phyloP scores from a whole-genome alignment of 1,284 basidiomycete genomes.

The Ganoderma lucidum region DNA sequence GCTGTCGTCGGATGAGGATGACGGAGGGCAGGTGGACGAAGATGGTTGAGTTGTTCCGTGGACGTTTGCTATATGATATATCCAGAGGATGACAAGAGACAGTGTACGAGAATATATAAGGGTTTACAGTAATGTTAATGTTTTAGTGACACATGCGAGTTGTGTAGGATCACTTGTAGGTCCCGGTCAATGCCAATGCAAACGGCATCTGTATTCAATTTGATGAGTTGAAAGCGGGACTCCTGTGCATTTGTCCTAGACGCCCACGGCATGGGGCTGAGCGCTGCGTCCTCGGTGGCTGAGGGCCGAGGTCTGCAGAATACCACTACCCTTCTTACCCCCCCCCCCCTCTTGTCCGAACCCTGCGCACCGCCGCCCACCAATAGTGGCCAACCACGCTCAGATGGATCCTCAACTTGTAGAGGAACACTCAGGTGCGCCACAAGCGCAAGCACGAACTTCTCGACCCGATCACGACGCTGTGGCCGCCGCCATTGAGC shows the following conservation, averaged over 20 bases:
- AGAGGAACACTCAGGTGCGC: neutral
- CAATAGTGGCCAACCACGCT: neutral
- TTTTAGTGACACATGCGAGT: too few relatives aligned
- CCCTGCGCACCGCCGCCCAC: neutral
- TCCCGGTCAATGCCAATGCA: too few relatives aligned
- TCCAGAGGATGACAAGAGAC: too few relatives aligned
- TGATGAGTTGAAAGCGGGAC: too few relatives aligned
- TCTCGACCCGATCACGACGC: constrained; percentile 32
- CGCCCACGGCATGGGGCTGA: neutral
- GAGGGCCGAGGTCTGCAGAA: constrained; percentile 1
- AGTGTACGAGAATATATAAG: neutral
- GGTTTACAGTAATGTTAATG: neutral
- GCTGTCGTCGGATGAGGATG: constrained; percentile 24
- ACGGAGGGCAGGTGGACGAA: constrained; percentile 27
- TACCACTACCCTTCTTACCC: constrained; percentile 7
- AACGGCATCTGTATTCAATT: too few relatives aligned
- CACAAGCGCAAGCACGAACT: constrained; percentile 8
- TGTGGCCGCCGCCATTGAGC: constrained; percentile 34
- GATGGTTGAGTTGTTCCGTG: constrained; percentile 14
- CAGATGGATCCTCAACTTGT: constrained; percentile 16
- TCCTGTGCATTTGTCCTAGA: neutral
- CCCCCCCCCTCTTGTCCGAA: constrained; percentile 5
- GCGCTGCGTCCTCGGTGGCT: neutral
- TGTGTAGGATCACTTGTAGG: too few relatives aligned
- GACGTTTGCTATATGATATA: neutral